Percentiles rank a stretch among this genome's conserved stretches.
Evolutionary conservation across 371 early-diverging fungal species (phyloP).

Genomic region (Mucor lusitanicus): DNA sequence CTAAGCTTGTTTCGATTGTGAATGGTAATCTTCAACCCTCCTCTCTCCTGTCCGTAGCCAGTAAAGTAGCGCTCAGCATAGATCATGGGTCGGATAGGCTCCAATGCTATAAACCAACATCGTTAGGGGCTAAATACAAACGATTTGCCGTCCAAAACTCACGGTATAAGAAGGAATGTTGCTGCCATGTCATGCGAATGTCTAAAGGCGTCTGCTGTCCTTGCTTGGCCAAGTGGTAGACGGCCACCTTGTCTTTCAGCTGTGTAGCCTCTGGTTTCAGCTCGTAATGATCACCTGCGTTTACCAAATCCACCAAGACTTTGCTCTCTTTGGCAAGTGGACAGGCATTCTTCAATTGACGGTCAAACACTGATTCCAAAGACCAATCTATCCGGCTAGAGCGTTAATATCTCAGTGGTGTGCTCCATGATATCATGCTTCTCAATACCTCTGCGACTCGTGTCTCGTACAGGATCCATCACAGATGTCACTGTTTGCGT

Average conservation of each 20-base stretch:
- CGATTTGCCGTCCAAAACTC: constrained; percentile 12
- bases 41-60: constrained; percentile 84
- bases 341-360: constrained; percentile 60
- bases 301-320: constrained; percentile 48
- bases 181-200: constrained; percentile 49
- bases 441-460: constrained; percentile 51
- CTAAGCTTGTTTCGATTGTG: constrained; percentile 57
- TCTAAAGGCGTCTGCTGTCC: constrained; percentile 27
- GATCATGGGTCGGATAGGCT: constrained; percentile 51
- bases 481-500: constrained; percentile 73
- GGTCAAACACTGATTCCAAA: constrained; percentile 64
- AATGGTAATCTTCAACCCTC: constrained; percentile 77
- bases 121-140: neutral
- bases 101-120: constrained; percentile 24
- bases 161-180: constrained; percentile 48
- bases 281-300: constrained; percentile 37
- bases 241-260: constrained; percentile 16
- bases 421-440: neutral
- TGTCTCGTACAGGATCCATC: constrained; percentile 70
- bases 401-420: neutral
- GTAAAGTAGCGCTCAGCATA: constrained; percentile 76
- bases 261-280: constrained; percentile 32
- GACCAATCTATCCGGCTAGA: constrained; percentile 61
- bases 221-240: constrained; percentile 42
- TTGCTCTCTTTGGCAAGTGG: constrained; percentile 63